phyloP scores from a whole-genome alignment of 768 basidiomycete genomes.

The Pisolithus marmoratus region DNA sequence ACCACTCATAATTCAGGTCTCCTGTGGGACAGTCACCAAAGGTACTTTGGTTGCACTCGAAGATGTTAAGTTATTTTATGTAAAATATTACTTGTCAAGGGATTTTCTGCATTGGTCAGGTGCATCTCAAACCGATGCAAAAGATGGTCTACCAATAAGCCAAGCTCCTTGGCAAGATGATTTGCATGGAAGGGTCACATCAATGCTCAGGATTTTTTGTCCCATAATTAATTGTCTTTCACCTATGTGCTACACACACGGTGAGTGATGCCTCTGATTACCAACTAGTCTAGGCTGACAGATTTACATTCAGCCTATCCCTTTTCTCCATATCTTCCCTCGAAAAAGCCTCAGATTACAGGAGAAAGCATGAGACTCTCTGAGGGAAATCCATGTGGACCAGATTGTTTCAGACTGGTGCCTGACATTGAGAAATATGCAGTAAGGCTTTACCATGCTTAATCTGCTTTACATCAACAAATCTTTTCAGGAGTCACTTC shows the following conservation, averaged over 20 bases:
- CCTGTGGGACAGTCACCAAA: conserved; percentile 38
- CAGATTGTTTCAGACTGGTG: conserved; percentile 26
- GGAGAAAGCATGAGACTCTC: conserved; percentile 19
- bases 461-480: too few species aligned
- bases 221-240: conserved; percentile 40
- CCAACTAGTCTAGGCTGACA: neutral
- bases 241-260: conserved; percentile 36
- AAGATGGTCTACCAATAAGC: neutral
- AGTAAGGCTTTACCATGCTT: conserved; percentile 2
- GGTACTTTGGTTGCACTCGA: conserved; percentile 22
- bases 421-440: conserved; percentile 19
- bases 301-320: conserved; percentile 1
- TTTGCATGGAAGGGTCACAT: conserved; percentile 28
- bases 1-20: conserved; percentile 29
- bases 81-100: conserved; percentile 15
- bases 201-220: conserved; percentile 36
- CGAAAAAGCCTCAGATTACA: conserved; percentile 18
- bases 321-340: conserved; percentile 10
- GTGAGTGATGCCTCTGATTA: conserved; percentile 11
- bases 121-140: neutral
- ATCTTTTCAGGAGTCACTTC: conserved; percentile 16
- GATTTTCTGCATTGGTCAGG: conserved; percentile 38
- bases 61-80: neutral
- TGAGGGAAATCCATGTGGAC: conserved; percentile 26
- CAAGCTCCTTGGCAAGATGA: conserved; percentile 18